Percentiles rank a stretch among this genome's conserved stretches.
Conservation (phyloP, 805 yeast genomes). For the Tanozyma kutaoensis region DNA sequence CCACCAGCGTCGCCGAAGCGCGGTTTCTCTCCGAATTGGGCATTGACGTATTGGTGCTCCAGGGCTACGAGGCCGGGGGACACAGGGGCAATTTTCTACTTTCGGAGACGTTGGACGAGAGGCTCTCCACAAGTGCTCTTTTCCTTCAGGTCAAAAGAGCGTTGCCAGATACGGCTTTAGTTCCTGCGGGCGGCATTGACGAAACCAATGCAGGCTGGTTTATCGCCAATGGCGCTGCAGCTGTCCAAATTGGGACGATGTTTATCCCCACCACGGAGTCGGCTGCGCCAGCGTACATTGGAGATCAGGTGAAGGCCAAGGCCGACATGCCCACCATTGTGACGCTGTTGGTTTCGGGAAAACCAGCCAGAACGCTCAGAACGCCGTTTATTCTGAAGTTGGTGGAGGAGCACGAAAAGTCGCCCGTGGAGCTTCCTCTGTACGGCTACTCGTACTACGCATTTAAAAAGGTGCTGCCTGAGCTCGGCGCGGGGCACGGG, state of each 20-base stretch:
- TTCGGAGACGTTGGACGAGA: constrained; percentile 13
- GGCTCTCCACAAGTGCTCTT: constrained; percentile 20
- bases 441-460: constrained; percentile 22
- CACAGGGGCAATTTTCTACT: constrained; percentile 39
- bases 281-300: constrained; percentile 8
- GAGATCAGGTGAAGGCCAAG: constrained; percentile 2
- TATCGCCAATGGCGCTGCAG: constrained; percentile 31
- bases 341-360: constrained; percentile 24
- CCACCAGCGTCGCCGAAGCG: constrained; percentile 34
- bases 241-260: constrained; percentile 43
- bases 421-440: constrained; percentile 12
- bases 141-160: constrained; percentile 9
- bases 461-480: constrained; percentile 11
- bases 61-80: constrained; percentile 57
- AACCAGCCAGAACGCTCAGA: constrained; percentile 20
- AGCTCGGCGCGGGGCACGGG: constrained; percentile 7
- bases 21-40: constrained; percentile 11
- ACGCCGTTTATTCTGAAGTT: constrained; percentile 21
- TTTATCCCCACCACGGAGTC: constrained; percentile 27
- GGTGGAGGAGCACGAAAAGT: constrained; percentile 1
- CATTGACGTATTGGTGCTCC: constrained; percentile 37
- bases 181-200: constrained; percentile 45
- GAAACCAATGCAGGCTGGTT: constrained; percentile 17
- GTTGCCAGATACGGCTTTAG: constrained; percentile 9
- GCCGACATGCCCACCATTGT: constrained; percentile 11